Conservation (phyloP, 2,329 filamentous ascomycete species). For the Colletotrichum liriopes region DNA sequence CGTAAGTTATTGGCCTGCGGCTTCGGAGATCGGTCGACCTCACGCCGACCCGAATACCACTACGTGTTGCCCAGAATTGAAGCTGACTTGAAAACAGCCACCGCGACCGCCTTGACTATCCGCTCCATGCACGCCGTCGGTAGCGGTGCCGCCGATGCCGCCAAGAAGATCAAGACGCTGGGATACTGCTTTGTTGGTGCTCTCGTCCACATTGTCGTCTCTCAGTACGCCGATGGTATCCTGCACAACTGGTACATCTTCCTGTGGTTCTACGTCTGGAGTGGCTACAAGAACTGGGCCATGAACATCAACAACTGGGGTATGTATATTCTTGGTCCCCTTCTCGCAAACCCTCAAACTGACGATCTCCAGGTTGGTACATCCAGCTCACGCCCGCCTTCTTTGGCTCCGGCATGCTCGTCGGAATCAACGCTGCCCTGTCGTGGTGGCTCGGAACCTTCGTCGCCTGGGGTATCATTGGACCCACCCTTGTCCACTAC, state of each 20-base stretch:
- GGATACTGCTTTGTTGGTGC: constrained; percentile 65
- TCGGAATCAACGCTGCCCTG: constrained; percentile 67
- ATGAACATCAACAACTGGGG: constrained; percentile 72
- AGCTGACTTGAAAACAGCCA: constrained; percentile 50
- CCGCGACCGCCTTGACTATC: constrained; percentile 74
- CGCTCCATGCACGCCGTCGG: constrained; percentile 72
- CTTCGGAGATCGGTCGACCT: neutral
- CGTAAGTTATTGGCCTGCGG: constrained; percentile 26
- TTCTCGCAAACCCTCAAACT: neutral
- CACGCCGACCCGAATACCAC: neutral
- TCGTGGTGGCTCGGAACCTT: constrained; percentile 73
- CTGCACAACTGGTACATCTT: constrained; percentile 72
- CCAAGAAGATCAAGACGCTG: constrained; percentile 71
- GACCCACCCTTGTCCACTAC: constrained; percentile 62
- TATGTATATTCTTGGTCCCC: neutral
- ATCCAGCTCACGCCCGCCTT: constrained; percentile 74
- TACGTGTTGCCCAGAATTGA: neutral
- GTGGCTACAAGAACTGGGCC: constrained; percentile 64
- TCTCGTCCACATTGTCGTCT: constrained; percentile 67
- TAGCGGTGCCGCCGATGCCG: constrained; percentile 65
- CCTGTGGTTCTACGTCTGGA: constrained; percentile 70
- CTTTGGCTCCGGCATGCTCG: constrained; percentile 68
- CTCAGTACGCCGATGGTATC: constrained; percentile 73
- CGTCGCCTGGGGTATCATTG: constrained; percentile 69
- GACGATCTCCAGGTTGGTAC: constrained; percentile 61